A percentile compares a stretch with the other conserved stretches of the same genome.
Evolutionary conservation across 495 filamentous ascomycete genomes (phyloP).

Genomic region (Penicillium fimorum): DNA sequence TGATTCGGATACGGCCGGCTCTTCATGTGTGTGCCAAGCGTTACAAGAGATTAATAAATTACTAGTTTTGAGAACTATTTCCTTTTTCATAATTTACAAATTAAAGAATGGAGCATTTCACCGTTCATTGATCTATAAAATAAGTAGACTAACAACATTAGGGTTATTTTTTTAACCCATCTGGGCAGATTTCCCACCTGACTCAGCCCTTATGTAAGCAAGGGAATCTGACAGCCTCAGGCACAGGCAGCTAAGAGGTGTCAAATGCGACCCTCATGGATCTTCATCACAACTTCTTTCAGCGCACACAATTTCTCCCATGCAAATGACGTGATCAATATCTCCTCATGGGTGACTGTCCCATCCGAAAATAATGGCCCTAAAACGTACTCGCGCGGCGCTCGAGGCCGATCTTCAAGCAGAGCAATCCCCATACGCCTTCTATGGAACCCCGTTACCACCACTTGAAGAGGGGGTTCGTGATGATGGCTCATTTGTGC

Average conservation of each 20-base stretch:
- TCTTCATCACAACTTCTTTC: background rate
- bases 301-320: background rate
- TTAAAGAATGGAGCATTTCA: background rate
- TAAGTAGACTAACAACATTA: background rate
- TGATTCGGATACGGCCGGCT: background rate
- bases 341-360: conserved; percentile 3
- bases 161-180: background rate
- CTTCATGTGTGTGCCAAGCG: background rate
- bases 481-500: conserved; percentile 92
- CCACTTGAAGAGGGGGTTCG: conserved; percentile 72
- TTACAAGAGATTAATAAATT: background rate
- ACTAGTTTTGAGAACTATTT: background rate
- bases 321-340: conserved; percentile 9
- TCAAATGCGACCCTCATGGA: background rate
- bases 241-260: background rate
- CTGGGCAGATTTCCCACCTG: background rate
- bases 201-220: background rate
- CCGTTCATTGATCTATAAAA: background rate
- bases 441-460: conserved; percentile 85
- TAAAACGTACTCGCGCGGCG: conserved; percentile 73
- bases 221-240: background rate
- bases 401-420: conserved; percentile 75
- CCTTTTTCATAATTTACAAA: background rate
- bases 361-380: conserved; percentile 56
- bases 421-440: conserved; percentile 73